phyloP scores from a whole-genome alignment of 176 grass and related monocot species.

The Bonia amplexicaulis region DNA sequence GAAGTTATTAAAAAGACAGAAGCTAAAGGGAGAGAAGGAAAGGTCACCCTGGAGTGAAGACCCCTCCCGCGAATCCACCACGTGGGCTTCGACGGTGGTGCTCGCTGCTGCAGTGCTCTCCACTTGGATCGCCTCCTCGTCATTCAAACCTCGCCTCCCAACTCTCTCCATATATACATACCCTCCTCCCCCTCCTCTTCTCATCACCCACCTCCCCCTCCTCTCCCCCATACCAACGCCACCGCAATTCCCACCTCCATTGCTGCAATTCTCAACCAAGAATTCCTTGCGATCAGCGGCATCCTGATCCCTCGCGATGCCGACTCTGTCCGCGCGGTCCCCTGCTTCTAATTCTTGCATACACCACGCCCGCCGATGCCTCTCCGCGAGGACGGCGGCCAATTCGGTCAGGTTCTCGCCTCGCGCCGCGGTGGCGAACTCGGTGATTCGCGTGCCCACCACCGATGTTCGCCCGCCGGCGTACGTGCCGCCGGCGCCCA shows the following conservation, averaged over 20 bases:
- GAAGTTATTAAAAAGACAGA: too few relatives aligned
- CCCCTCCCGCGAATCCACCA: not conserved
- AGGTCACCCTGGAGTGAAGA: not conserved
- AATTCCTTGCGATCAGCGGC: not conserved
- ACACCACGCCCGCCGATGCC: not conserved
- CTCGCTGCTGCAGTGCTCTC: not conserved
- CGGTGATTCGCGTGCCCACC: not conserved
- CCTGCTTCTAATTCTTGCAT: not conserved
- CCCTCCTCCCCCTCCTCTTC: not conserved
- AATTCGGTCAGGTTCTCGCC: not conserved
- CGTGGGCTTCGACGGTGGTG: not conserved
- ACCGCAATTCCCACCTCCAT: not conserved
- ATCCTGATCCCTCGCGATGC: not conserved
- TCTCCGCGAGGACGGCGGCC: not conserved
- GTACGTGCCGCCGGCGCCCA: not conserved
- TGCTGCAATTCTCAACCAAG: not conserved
- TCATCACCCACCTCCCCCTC: not conserved
- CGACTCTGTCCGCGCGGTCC: conserved; percentile 4
- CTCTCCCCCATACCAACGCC: not conserved
- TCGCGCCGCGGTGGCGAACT: not conserved
- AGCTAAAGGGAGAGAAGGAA: too few relatives aligned
- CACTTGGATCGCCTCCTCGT: not conserved
- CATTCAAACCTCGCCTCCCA: not conserved
- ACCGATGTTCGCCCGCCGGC: not conserved
- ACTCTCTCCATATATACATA: conserved; percentile 11